A percentile compares a stretch with the other conserved stretches of the same genome.
phyloP scores from a whole-genome alignment of 257 asterid genomes.

The Catharanthus roseus region DNA sequence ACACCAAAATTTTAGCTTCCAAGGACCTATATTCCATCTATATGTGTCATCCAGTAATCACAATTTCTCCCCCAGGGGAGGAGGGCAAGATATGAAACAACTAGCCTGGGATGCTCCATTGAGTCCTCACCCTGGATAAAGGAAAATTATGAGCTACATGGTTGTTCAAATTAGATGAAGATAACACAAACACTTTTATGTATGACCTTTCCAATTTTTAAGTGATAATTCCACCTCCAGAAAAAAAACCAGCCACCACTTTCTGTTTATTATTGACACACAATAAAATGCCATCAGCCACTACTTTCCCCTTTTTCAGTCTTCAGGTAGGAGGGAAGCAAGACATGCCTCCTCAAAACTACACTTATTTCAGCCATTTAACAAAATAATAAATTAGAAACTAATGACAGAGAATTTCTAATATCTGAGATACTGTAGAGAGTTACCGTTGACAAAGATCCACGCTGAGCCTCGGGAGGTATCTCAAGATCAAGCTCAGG shows the following conservation, averaged over 20 bases:
- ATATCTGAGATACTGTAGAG: constrained; percentile 8
- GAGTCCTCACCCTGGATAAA: neutral
- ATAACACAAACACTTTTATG: neutral
- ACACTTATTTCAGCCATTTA: neutral
- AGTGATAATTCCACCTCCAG: neutral
- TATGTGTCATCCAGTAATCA: neutral
- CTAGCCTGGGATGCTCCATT: neutral
- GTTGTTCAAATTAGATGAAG: neutral
- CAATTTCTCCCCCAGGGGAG: neutral
- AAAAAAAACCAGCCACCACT: neutral
- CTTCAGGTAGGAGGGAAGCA: neutral
- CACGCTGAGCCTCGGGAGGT: constrained; percentile 97
- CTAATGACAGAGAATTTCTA: neutral
- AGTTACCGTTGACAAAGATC: constrained; percentile 87
- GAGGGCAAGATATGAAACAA: neutral
- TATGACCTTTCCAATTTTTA: neutral
- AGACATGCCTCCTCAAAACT: neutral
- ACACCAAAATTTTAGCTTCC: neutral
- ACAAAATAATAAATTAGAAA: neutral
- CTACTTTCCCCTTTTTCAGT: neutral
- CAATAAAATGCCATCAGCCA: neutral
- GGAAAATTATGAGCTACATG: neutral
- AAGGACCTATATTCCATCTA: neutral
- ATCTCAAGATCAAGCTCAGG: constrained; percentile 94
- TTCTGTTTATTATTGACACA: neutral